Evolutionary conservation across 306 rosid genomes (phyloP).

Genomic region (Fragaria ananassa): DNA sequence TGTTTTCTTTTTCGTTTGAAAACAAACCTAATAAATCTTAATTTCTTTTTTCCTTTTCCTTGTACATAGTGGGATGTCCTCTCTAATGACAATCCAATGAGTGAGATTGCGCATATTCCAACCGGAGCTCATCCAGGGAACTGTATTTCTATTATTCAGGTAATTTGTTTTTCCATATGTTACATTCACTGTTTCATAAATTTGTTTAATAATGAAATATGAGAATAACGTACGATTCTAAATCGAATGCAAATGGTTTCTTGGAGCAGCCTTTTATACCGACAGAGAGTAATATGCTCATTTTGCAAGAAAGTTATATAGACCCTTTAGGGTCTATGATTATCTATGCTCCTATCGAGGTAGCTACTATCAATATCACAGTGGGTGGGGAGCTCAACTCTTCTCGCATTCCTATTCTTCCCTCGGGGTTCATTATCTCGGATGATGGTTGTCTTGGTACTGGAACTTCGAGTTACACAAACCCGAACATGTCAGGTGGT

Average conservation of each 20-base stretch:
- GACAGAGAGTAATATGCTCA: conserved; percentile 29
- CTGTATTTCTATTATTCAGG: conserved; percentile 50
- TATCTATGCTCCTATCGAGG: conserved; percentile 51
- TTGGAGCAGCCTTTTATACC: conserved; percentile 50
- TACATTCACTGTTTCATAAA: too few species aligned
- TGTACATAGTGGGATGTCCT: conserved; percentile 67
- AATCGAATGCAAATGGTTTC: not conserved
- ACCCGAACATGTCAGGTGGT: conserved; percentile 24
- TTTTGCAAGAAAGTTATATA: conserved; percentile 58
- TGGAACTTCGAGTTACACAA: conserved; percentile 7
- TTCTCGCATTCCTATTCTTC: conserved; percentile 46
- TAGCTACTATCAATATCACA: conserved; percentile 21
- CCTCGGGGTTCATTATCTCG: conserved; percentile 58
- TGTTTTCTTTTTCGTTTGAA: not conserved
- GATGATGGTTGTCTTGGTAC: conserved; percentile 31
- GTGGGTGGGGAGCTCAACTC: conserved; percentile 35
- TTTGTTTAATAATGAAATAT: not conserved
- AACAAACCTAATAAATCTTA: not conserved
- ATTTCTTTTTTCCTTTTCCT: not conserved
- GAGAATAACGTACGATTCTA: not conserved
- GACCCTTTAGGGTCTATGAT: conserved; percentile 43
- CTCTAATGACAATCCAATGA: conserved; percentile 27
- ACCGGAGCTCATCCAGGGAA: conserved; percentile 50
- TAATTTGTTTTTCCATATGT: not conserved
- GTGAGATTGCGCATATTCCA: conserved; percentile 45